Conservation (phyloP, 371 early-diverging fungal genomes). For the Nematocida ironsii region DNA sequence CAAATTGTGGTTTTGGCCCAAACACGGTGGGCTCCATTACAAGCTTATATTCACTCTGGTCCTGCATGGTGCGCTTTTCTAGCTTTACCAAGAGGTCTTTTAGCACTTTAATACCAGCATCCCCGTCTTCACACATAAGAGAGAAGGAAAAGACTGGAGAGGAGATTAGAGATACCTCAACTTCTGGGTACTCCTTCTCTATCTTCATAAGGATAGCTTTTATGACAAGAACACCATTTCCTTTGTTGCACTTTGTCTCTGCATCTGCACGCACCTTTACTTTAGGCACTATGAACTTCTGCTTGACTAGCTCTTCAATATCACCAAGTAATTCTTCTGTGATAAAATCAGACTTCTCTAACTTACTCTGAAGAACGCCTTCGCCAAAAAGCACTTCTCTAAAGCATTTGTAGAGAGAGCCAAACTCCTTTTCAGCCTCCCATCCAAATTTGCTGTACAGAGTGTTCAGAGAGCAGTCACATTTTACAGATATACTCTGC, state of each 20-base stretch:
- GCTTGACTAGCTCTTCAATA: conserved; percentile 60
- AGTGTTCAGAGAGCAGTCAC: conserved; percentile 75
- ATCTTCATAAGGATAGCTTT: conserved; percentile 84
- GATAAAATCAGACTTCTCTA: conserved; percentile 55
- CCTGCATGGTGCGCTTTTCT: conserved; percentile 35
- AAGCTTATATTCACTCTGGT: conserved; percentile 37
- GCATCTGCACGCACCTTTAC: conserved; percentile 74
- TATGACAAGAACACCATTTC: conserved; percentile 92
- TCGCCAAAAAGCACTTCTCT: conserved; percentile 74
- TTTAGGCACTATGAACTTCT: conserved; percentile 62
- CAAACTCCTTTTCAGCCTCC: conserved; percentile 92
- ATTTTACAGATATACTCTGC: conserved; percentile 85
- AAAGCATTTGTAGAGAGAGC: conserved; percentile 87
- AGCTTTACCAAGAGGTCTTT: conserved; percentile 42
- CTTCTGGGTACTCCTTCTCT: conserved; percentile 74
- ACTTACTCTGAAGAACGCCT: conserved; percentile 49
- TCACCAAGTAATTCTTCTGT: conserved; percentile 27
- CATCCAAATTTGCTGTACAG: conserved; percentile 85
- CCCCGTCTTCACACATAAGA: conserved; percentile 59
- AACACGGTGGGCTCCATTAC: conserved; percentile 41
- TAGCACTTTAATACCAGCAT: conserved; percentile 55
- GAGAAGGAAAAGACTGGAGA: conserved; percentile 68
- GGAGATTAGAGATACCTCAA: conserved; percentile 61
- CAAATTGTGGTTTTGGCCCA: conserved; percentile 56
- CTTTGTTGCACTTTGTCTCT: conserved; percentile 87